Conservation (phyloP, 2,329 filamentous ascomycete genomes). For the Xylaria sp. region DNA sequence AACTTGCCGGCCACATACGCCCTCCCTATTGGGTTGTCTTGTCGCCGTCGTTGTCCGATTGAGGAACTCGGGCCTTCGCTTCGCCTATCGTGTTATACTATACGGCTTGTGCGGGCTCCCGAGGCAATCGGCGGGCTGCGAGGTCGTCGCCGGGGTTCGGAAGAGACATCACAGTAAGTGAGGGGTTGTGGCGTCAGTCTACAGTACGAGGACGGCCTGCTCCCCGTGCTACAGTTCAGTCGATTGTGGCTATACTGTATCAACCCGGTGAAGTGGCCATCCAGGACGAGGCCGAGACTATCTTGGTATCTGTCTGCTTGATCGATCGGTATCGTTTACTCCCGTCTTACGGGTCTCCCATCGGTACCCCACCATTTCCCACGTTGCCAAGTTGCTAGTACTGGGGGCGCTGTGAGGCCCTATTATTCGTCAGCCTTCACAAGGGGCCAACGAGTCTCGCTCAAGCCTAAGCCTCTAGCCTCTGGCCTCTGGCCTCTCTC, state of each 20-base stretch:
- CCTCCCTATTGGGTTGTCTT: not conserved
- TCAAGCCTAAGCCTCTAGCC: conserved; percentile 9
- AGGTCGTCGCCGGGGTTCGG: conserved; percentile 12
- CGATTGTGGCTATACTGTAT: not conserved
- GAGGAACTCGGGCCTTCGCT: not conserved
- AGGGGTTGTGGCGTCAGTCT: conserved; percentile 8
- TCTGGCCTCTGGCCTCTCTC: conserved; percentile 19
- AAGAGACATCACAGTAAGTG: not conserved
- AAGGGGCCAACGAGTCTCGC: conserved; percentile 12
- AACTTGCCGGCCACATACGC: conserved; percentile 2
- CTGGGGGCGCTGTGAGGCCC: conserved; percentile 6
- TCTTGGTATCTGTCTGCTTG: conserved; percentile 9
- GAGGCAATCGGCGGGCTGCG: conserved; percentile 8
- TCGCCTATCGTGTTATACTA: not conserved
- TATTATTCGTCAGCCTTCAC: conserved; percentile 26
- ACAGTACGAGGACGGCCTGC: not conserved
- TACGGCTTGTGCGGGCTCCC: conserved; percentile 21
- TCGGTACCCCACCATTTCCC: conserved; percentile 29
- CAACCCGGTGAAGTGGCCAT: not conserved
- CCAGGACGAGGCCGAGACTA: conserved; percentile 1
- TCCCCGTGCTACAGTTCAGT: not conserved
- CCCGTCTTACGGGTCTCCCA: conserved; percentile 22
- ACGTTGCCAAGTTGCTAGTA: conserved; percentile 28
- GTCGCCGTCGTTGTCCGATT: not conserved
- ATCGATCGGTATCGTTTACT: conserved; percentile 24